Evolutionary conservation across 345 rosid genomes (phyloP), one percentile per base, ranked within the genome.

Genomic region (Camelina laxa): DNA sequence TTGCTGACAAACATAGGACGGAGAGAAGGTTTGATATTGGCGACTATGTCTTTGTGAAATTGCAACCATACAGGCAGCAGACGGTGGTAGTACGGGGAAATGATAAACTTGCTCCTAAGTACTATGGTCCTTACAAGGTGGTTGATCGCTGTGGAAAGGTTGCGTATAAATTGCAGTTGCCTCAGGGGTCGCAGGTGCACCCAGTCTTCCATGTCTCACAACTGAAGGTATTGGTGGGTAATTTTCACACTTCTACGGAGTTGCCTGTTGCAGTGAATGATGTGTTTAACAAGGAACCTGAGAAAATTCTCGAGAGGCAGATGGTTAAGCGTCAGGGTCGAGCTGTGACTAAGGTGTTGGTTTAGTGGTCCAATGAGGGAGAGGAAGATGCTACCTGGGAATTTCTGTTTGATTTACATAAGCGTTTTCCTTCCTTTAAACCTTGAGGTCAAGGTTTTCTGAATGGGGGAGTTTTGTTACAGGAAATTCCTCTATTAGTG

Each of bases 231-330:
- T 3, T 3, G 14, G 14, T 39, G 1, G 44, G 44, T 2, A 11
- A 3, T 3, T 13, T 39, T 2, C 4, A 11, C 1, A 39, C 44
- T 1, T 0, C 44, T 2, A 6, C 19, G 14, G 20, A 24, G 0
- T 15, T 56, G 0, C 39, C 17, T 0, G 1, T 4, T 13, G 1
- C 33, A 31, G 3, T 24, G 1, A 9, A 0, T 22, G 36, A 55
- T 8, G 12, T 30, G 2, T 15, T 56, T 10, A 8, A 0, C 3
- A 27, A 30, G 8, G 11, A 14, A 15, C 60, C 60, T 0, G 38
- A 56, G 0, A 7, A 0, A 0, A 16, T 57, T 0, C 5, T 57
- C 3, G 22, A 33, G 0, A 0, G 14, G 1, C 16, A n/a, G 1
- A n/a, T 33, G 41, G 62, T 31, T 0, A n/a, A 57, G 0, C 1